phyloP scores from a whole-genome alignment of 2,329 filamentous ascomycete genomes.

The Penicillium sp. region DNA sequence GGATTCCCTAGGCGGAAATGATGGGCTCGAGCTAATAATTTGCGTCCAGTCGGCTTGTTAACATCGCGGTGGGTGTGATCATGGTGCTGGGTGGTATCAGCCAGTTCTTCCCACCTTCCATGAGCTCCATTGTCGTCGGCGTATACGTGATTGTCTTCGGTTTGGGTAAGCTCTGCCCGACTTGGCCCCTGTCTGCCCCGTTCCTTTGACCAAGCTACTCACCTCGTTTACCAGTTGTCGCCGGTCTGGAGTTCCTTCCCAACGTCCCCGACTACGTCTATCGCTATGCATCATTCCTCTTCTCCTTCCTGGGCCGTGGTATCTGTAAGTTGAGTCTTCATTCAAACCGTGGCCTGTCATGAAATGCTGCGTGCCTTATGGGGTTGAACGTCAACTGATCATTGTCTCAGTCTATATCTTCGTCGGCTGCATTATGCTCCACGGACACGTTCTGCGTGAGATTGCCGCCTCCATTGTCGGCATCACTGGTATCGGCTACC shows the following conservation, averaged over 20 bases:
- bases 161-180: slow-evolving; percentile 61
- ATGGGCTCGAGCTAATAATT: slow-evolving; percentile 1
- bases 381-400: slow-evolving; percentile 5
- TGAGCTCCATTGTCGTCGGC: slow-evolving; percentile 74
- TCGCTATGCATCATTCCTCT: slow-evolving; percentile 95
- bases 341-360: background rate
- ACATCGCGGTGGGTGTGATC: slow-evolving; percentile 82
- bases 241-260: slow-evolving; percentile 76
- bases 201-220: slow-evolving; percentile 29
- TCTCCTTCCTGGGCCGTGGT: slow-evolving; percentile 94
- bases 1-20: background rate
- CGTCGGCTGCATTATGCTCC: slow-evolving; percentile 81
- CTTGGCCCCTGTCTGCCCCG: no score
- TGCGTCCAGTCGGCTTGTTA: slow-evolving; percentile 79
- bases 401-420: slow-evolving; percentile 85
- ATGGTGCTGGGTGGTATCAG: slow-evolving; percentile 80
- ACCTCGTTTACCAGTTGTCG: slow-evolving; percentile 58
- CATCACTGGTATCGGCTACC: slow-evolving; percentile 76
- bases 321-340: slow-evolving; percentile 69
- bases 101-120: slow-evolving; percentile 49
- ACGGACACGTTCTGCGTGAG: slow-evolving; percentile 66
- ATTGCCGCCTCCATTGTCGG: slow-evolving; percentile 79
- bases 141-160: slow-evolving; percentile 91
- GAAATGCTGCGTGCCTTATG: background rate
- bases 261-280: slow-evolving; percentile 89